Base-by-base conservation (phyloP, 768 basidiomycete genomes). In the Infundibulicybe gibba region DNA sequence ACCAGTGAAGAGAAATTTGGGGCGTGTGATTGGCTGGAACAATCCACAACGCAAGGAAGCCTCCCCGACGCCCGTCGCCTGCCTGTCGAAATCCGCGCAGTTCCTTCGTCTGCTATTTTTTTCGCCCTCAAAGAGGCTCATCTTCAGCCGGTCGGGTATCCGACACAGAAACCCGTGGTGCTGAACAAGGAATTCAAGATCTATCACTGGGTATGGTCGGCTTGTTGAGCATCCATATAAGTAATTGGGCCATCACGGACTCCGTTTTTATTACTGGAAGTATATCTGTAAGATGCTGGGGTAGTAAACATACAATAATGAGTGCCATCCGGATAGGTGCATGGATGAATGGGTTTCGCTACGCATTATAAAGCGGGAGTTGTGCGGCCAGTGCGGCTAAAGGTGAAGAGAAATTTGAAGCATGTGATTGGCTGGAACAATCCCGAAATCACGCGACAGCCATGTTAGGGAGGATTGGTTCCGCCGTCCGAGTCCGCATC, bases 171-270 rank as follows among this genome's bases (percentile, higher is more conserved):
- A 64, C 80, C 83, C 0, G 79, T 80, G 14, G 61, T 87, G n/a
- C n/a, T n/a, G 55, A 73, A 85, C 59, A 98, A 98, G 74, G 87
- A 94, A 67, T 97, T 99, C 78, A 90, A 94, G 78, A 94, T 99
- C 54, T 99, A 99, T 73, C 90, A 95, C 65, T 99, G 97, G 93
- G 91, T 91, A 48, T 50, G 81, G 73, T 17, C 20, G 41, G 16
- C 14, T 45, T 43, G n/a, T n/a, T n/a, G n/a, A n/a, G n/a, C n/a
- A n/a, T n/a, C n/a, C n/a, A n/a, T n/a, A n/a, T n/a, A n/a, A n/a
- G n/a, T n/a, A n/a, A n/a, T n/a, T n/a, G n/a, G n/a, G n/a, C n/a
- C n/a, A n/a, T n/a, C n/a, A n/a, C n/a, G n/a, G n/a, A n/a, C n/a
- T n/a, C n/a, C n/a, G n/a, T n/a, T n/a, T n/a, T n/a, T n/a, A n/a